These are phyloP conservation scores for Flagelloscypha sp. DNA, from an alignment of 768 basidiomycete species.

Conservation along the genomic window DNA sequence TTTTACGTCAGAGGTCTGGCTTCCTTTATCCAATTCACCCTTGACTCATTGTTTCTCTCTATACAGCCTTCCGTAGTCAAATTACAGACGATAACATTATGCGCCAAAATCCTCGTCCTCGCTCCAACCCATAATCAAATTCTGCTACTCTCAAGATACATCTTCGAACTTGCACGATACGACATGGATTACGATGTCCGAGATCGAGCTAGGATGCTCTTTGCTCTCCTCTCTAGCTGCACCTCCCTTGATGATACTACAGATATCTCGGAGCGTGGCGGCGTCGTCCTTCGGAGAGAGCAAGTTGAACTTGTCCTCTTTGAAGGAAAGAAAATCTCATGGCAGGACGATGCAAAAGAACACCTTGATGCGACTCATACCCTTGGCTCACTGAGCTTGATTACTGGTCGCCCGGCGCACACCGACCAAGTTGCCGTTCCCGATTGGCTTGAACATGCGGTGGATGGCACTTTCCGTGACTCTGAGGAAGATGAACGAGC, in stretches of 20 bases:
- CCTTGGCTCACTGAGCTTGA: conserved; percentile 60
- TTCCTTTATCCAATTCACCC: background rate
- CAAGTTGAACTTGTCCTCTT: conserved; percentile 77
- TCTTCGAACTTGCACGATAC: conserved; percentile 80
- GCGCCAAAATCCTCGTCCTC: conserved; percentile 74
- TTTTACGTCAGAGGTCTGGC: conserved; percentile 61
- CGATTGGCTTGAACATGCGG: conserved; percentile 85
- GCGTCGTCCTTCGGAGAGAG: conserved; percentile 74
- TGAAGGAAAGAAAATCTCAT: conserved; percentile 50
- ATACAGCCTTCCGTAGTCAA: conserved; percentile 59
- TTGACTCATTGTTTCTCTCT: conserved; percentile 2
- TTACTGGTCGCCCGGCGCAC: conserved; percentile 48
- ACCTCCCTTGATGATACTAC: conserved; percentile 22
- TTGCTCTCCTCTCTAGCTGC: conserved; percentile 57
- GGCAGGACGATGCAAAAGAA: background rate
- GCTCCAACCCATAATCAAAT: conserved; percentile 46
- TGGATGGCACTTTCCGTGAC: conserved; percentile 70
- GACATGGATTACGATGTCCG: conserved; percentile 86
- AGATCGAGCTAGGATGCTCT: conserved; percentile 79
- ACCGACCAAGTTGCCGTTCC: conserved; percentile 51
- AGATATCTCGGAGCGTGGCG: conserved; percentile 39
- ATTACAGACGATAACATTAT: conserved; percentile 77
- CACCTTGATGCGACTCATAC: conserved; percentile 31
- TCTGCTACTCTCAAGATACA: conserved; percentile 54
- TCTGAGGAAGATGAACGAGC: conserved; percentile 43